Evolutionary conservation across 1,284 basidiomycete genomes (phyloP).

Genomic region (Cutaneotrichosporon spelunceum): DNA sequence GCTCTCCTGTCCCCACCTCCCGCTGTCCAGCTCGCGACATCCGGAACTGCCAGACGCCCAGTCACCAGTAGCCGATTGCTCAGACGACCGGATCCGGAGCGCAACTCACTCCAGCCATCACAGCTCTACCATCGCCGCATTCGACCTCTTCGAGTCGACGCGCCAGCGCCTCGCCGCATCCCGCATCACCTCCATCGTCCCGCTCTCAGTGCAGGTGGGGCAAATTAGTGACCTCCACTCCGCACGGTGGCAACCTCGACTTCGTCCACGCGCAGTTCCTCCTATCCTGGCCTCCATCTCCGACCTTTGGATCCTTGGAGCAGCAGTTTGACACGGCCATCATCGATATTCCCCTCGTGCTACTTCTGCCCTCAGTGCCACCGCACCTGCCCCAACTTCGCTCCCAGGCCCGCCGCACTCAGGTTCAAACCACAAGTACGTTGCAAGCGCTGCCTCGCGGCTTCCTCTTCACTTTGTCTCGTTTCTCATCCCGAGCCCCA

Average conservation of each 20-base stretch:
- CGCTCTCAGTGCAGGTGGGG: background rate
- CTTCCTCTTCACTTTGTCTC: slow-evolving; percentile 1
- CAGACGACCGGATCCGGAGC: slow-evolving; percentile 3
- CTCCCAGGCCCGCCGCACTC: background rate
- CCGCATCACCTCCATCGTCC: background rate
- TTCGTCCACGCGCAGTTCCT: background rate
- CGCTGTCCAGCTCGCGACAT: background rate
- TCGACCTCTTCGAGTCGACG: background rate
- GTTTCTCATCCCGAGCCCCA: background rate
- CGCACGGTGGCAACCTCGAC: background rate
- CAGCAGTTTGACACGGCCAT: background rate
- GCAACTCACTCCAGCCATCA: background rate
- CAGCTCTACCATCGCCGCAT: background rate
- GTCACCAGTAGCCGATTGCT: background rate
- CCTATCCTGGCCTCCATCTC: background rate
- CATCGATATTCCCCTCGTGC: background rate
- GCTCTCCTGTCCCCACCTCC: background rate
- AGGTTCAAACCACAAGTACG: slow-evolving; percentile 1
- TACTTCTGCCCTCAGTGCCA: background rate
- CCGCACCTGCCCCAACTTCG: background rate
- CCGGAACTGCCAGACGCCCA: background rate
- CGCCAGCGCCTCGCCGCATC: background rate
- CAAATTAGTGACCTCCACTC: background rate
- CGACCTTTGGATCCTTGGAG: background rate
- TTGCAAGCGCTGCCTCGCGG: background rate